A percentile compares a stretch with the other conserved stretches of the same genome.
Conservation (phyloP, 169 alveolate species). For the Neospora caninum region DNA sequence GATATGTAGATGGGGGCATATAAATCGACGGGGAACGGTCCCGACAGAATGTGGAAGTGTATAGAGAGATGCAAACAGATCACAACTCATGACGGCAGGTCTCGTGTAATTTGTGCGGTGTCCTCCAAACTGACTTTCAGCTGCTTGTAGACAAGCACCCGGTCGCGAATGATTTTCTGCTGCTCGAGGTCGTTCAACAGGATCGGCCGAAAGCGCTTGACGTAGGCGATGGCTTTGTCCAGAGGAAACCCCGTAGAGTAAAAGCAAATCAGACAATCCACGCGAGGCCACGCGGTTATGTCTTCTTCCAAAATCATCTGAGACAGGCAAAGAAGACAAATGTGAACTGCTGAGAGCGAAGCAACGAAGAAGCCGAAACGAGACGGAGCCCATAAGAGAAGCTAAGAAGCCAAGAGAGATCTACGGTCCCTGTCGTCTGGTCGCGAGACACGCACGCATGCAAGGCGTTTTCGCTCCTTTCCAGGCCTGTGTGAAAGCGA, state of each 20-base stretch:
- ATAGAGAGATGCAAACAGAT: no score
- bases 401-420: no score
- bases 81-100: no score
- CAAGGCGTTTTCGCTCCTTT: background rate
- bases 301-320: slow-evolving; percentile 57
- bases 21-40: no score
- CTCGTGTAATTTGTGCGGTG: no score
- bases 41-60: no score
- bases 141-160: slow-evolving; percentile 82
- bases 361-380: background rate
- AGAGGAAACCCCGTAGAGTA: slow-evolving; percentile 91
- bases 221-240: slow-evolving; percentile 84
- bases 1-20: no score
- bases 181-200: slow-evolving; percentile 79
- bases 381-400: no score
- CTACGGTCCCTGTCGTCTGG: no score
- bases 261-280: slow-evolving; percentile 91
- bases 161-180: slow-evolving; percentile 78
- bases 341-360: background rate
- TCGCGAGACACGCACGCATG: no score
- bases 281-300: slow-evolving; percentile 87
- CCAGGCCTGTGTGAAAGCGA: background rate
- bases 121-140: slow-evolving; percentile 63
- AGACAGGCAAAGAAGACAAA: background rate
- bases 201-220: slow-evolving; percentile 79